Percentiles rank a stretch among this genome's conserved stretches.
Evolutionary conservation across 805 yeast genomes (phyloP).

Genomic region (Pichia scutulata): DNA sequence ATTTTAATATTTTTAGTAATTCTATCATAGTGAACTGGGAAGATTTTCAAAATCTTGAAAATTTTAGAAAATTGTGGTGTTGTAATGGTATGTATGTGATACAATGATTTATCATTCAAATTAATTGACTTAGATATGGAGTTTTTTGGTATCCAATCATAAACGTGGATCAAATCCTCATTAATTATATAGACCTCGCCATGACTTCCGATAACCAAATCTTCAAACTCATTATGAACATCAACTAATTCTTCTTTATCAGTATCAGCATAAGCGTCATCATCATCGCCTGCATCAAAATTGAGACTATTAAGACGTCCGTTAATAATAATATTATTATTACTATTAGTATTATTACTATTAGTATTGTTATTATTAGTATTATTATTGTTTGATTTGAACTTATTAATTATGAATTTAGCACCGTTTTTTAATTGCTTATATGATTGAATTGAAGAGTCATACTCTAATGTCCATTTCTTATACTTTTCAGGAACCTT

Average conservation of each 20-base stretch:
- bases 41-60: background rate
- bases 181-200: conserved; percentile 31
- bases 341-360: conserved; percentile 1
- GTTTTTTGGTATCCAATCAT: conserved; percentile 32
- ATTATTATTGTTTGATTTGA: conserved; percentile 1
- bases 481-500: background rate
- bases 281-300: background rate
- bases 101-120: conserved; percentile 1
- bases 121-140: background rate
- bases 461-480: conserved; percentile 1
- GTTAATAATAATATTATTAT: too few species aligned
- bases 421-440: conserved; percentile 3
- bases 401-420: conserved; percentile 1
- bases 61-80: background rate
- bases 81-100: background rate
- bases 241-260: background rate
- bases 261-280: background rate
- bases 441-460: conserved; percentile 1
- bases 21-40: background rate
- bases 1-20: background rate
- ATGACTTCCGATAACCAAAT: background rate
- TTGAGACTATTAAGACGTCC: too few species aligned
- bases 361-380: background rate
- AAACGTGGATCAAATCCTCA: conserved; percentile 27
- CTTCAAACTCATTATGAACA: background rate